Conservation (phyloP, 2,329 filamentous ascomycete species). For the Eutypella sp. region DNA sequence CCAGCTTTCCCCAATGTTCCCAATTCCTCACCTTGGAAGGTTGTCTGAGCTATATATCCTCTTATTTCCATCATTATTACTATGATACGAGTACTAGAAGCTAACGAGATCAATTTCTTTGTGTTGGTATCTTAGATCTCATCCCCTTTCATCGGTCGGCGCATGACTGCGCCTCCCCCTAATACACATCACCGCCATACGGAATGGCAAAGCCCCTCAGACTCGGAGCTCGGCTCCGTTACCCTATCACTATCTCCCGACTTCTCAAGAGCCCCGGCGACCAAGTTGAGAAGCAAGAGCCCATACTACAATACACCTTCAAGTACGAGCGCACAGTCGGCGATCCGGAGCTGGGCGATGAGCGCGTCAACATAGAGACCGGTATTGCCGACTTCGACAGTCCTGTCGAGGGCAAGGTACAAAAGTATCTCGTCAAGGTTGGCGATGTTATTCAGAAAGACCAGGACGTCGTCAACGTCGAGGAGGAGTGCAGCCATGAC, state of each 20-base stretch:
- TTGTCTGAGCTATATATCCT: too few species aligned
- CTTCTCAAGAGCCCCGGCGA: constrained; percentile 75
- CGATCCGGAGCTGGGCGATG: constrained; percentile 55
- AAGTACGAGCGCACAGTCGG: constrained; percentile 72
- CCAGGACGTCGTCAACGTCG: constrained; percentile 64
- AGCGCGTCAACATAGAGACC: constrained; percentile 63
- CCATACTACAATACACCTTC: constrained; percentile 83
- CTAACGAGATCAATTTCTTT: too few species aligned
- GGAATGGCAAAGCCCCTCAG: constrained; percentile 42
- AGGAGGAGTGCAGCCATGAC: constrained; percentile 87
- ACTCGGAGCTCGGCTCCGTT: constrained; percentile 65
- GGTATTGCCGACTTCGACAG: constrained; percentile 75
- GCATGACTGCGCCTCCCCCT: too few species aligned
- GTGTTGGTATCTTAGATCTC: too few species aligned
- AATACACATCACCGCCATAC: not conserved
- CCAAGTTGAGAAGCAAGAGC: constrained; percentile 67
- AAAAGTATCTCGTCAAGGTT: constrained; percentile 68
- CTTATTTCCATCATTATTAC: too few species aligned
- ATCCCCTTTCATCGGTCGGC: too few species aligned
- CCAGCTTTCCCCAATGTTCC: too few species aligned
- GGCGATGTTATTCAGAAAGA: constrained; percentile 60
- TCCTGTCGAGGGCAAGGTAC: constrained; percentile 73
- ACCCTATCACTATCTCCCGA: constrained; percentile 88
- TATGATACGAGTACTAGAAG: too few species aligned
- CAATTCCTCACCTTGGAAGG: too few species aligned